phyloP scores from a whole-genome alignment of 257 asterid genomes.

The Plantago elongata region DNA sequence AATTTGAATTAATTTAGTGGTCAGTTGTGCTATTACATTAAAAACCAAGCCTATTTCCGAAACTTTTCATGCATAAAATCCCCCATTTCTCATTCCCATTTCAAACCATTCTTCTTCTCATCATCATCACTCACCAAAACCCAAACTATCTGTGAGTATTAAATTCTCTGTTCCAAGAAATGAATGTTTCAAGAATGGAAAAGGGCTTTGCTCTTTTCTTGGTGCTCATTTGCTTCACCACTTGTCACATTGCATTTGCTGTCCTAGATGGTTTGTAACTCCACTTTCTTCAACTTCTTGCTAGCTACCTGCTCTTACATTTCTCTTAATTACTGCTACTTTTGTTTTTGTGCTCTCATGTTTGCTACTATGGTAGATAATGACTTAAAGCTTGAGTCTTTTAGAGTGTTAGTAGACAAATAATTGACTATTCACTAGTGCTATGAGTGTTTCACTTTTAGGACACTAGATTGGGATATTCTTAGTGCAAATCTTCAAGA shows the following conservation, averaged over 20 bases:
- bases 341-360: too few species aligned
- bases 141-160: too few species aligned
- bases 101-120: slow-evolving; percentile 21
- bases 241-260: slow-evolving; percentile 38
- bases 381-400: too few species aligned
- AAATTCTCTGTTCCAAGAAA: slow-evolving; percentile 15
- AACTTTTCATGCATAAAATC: slow-evolving; percentile 57
- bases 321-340: too few species aligned
- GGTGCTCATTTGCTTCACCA: slow-evolving; percentile 42
- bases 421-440: too few species aligned
- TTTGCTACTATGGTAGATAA: too few species aligned
- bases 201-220: slow-evolving; percentile 27
- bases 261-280: slow-evolving; percentile 55
- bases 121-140: slow-evolving; percentile 14
- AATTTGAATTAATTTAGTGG: slow-evolving; percentile 4
- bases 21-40: slow-evolving; percentile 31
- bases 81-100: slow-evolving; percentile 8
- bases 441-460: too few species aligned
- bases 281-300: background rate
- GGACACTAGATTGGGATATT: too few species aligned
- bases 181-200: slow-evolving; percentile 32
- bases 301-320: background rate
- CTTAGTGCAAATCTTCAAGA: too few species aligned
- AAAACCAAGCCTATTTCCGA: slow-evolving; percentile 28
- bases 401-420: too few species aligned